Conservation (phyloP, 2,329 filamentous ascomycete genomes). For the Aspergillus sclerotialis region DNA sequence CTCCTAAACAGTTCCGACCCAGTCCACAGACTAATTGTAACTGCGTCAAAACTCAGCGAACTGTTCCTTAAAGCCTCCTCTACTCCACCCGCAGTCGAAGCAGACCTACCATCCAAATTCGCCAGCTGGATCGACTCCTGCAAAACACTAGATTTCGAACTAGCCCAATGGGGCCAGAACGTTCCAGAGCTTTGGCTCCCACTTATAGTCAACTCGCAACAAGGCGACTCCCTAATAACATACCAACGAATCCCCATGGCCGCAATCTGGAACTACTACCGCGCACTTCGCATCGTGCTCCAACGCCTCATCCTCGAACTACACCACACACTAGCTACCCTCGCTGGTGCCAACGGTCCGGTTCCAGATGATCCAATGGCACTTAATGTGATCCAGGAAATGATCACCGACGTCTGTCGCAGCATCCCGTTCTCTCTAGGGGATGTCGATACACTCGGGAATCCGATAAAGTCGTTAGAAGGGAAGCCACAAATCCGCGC, state of each 20-base stretch:
- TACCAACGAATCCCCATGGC: slow-evolving; percentile 23
- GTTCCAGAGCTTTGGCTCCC: slow-evolving; percentile 28
- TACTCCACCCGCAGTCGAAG: slow-evolving; percentile 10
- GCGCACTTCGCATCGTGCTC: slow-evolving; percentile 26
- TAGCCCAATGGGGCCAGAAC: slow-evolving; percentile 23
- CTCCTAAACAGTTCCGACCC: slow-evolving; percentile 23
- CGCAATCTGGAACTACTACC: slow-evolving; percentile 30
- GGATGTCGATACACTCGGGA: slow-evolving; percentile 26
- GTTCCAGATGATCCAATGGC: slow-evolving; percentile 4
- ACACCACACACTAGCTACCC: slow-evolving; percentile 11
- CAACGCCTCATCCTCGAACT: slow-evolving; percentile 24
- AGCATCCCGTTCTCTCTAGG: slow-evolving; percentile 28
- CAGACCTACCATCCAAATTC: slow-evolving; percentile 12
- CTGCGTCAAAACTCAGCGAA: slow-evolving; percentile 23
- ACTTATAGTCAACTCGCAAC: slow-evolving; percentile 20
- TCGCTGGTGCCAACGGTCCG: slow-evolving; percentile 7
- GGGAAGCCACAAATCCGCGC: slow-evolving; percentile 19
- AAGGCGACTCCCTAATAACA: slow-evolving; percentile 24
- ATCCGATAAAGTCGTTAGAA: slow-evolving; percentile 10
- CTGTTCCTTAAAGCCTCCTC: slow-evolving; percentile 18
- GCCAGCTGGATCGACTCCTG: slow-evolving; percentile 17
- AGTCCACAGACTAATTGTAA: slow-evolving; percentile 22
- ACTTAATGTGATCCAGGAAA: slow-evolving; percentile 20
- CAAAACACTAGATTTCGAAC: slow-evolving; percentile 19
- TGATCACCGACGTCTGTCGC: slow-evolving; percentile 28